A percentile compares a stretch with the other conserved stretches of the same genome.
Evolutionary conservation across 1,284 basidiomycete species (phyloP).

Genomic region (Stereum hirsutum): DNA sequence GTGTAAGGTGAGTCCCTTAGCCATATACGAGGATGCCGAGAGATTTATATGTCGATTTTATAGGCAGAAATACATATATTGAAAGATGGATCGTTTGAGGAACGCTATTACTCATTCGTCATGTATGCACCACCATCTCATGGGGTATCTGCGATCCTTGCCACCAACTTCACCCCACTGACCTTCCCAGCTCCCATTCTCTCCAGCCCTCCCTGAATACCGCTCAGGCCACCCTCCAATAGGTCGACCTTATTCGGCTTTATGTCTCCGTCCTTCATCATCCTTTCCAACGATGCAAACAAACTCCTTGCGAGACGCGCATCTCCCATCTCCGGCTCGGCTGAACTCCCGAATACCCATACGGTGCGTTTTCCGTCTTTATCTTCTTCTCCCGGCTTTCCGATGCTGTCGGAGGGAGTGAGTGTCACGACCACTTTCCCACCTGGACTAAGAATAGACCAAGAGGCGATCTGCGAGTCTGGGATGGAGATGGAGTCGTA

Average conservation of each 20-base stretch:
- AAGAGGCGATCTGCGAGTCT: constrained; percentile 14
- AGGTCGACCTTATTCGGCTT: constrained; percentile 26
- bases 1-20: too few relatives aligned
- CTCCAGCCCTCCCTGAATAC: constrained; percentile 32
- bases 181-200: constrained; percentile 29
- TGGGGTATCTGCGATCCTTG: too few relatives aligned
- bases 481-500: constrained; percentile 19
- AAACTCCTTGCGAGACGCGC: constrained; percentile 15
- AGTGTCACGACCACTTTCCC: constrained; percentile 14
- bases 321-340: constrained; percentile 31
- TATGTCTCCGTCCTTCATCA: constrained; percentile 10
- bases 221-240: constrained; percentile 34
- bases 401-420: constrained; percentile 4
- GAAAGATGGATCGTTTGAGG: too few relatives aligned
- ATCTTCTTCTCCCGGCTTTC: constrained; percentile 4
- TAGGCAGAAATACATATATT: too few relatives aligned
- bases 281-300: constrained; percentile 5
- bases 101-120: too few relatives aligned
- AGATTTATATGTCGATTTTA: too few relatives aligned
- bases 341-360: constrained; percentile 9
- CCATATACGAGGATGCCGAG: too few relatives aligned
- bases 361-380: constrained; percentile 9
- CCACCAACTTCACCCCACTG: constrained; percentile 42
- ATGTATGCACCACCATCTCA: too few relatives aligned
- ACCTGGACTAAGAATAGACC: constrained; percentile 12